These are phyloP conservation scores for Pestalotiopsis sp. DNA, from an alignment of 2,329 filamentous ascomycete genomes.

Conservation along the genomic window DNA sequence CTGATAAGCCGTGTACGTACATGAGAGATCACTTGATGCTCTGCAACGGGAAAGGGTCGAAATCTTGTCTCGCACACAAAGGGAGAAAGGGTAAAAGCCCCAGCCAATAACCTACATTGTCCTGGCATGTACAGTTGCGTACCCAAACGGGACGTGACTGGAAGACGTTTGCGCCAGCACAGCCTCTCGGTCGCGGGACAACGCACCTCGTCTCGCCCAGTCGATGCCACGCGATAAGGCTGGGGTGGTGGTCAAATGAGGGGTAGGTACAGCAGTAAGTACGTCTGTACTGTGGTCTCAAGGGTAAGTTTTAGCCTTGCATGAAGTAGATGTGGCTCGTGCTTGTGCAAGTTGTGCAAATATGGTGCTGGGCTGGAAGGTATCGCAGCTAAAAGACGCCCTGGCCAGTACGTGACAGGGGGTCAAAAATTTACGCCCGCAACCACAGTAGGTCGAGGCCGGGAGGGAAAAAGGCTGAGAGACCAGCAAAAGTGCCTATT, in stretches of 20 bases:
- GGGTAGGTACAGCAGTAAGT: not conserved
- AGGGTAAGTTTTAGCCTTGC: too few species aligned
- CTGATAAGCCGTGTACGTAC: too few species aligned
- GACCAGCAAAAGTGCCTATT: not conserved
- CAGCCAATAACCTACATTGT: not conserved
- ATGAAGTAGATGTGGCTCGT: too few species aligned
- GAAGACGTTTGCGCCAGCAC: not conserved
- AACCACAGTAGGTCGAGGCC: not conserved
- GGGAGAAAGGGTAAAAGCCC: not conserved
- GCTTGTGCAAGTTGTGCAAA: too few species aligned
- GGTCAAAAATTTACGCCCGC: too few species aligned
- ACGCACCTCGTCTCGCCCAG: not conserved
- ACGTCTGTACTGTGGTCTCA: too few species aligned
- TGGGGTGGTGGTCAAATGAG: conserved; percentile 6
- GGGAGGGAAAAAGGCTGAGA: not conserved
- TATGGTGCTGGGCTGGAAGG: too few species aligned
- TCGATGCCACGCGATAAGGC: conserved; percentile 9
- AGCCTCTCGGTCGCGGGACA: not conserved
- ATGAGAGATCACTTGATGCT: not conserved
- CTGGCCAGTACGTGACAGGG: too few species aligned
- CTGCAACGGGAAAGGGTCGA: not conserved
- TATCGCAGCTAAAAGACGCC: too few species aligned
- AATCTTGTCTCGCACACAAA: not conserved
- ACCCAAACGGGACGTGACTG: not conserved
- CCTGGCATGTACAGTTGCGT: not conserved